phyloP scores from a whole-genome alignment of 2,329 filamentous ascomycete genomes.

The Fusarium staphyleae region DNA sequence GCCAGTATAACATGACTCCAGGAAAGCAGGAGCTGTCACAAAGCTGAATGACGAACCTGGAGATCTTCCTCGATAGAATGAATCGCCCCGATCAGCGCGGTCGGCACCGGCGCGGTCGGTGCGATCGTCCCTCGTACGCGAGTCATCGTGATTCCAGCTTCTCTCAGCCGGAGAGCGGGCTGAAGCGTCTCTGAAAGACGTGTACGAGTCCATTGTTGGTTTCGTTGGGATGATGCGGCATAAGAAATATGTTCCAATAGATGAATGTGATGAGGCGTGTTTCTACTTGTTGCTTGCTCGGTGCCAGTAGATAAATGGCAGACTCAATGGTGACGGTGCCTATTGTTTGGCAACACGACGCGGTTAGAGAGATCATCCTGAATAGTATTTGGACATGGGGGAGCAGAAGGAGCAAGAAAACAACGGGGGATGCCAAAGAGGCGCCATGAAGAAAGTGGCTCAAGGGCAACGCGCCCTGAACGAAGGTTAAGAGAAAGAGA shows the following conservation, averaged over 20 bases:
- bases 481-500: conserved; percentile 20
- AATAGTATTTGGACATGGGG: conserved; percentile 39
- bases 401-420: conserved; percentile 36
- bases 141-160: conserved; percentile 62
- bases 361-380: conserved; percentile 63
- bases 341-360: conserved; percentile 60
- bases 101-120: conserved; percentile 48
- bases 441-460: conserved; percentile 34
- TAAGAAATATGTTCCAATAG: conserved; percentile 12
- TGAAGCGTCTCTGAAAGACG: conserved; percentile 59
- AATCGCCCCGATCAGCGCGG: conserved; percentile 56
- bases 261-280: conserved; percentile 6
- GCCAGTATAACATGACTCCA: background rate
- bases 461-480: conserved; percentile 21
- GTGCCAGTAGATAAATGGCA: conserved; percentile 35
- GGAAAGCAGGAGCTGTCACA: background rate
- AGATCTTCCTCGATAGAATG: conserved; percentile 71
- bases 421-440: conserved; percentile 40
- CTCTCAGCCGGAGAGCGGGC: conserved; percentile 63
- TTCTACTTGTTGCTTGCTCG: background rate
- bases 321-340: conserved; percentile 45
- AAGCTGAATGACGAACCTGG: conserved; percentile 64
- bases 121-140: conserved; percentile 57
- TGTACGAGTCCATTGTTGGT: conserved; percentile 61
- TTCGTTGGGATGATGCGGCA: conserved; percentile 25